Conservation (phyloP, 441 rosid species). For the Gossypium aridum region DNA sequence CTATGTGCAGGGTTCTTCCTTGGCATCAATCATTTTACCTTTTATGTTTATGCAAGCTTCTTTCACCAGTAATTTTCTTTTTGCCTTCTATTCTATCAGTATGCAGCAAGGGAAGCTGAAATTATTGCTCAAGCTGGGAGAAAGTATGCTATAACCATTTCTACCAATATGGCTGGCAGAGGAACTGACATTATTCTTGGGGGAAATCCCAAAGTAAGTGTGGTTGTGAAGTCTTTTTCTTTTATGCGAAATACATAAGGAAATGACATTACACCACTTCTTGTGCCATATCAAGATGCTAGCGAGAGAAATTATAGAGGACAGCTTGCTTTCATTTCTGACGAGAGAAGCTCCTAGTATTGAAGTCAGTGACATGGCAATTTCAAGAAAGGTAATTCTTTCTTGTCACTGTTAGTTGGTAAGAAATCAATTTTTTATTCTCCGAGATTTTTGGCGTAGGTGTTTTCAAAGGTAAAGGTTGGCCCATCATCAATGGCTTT, state of each 20-base stretch:
- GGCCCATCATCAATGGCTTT: slow-evolving; percentile 81
- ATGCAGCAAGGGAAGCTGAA: slow-evolving; percentile 96
- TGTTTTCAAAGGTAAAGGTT: slow-evolving; percentile 69
- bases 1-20: not conserved
- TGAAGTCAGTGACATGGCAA: slow-evolving; percentile 39
- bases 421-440: slow-evolving; percentile 13
- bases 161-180: slow-evolving; percentile 99
- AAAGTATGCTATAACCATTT: slow-evolving; percentile 86
- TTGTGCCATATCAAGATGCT: slow-evolving; percentile 52
- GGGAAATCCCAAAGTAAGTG: slow-evolving; percentile 85
- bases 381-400: slow-evolving; percentile 52
- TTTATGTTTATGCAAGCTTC: not conserved
- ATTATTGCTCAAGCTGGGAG: slow-evolving; percentile 92
- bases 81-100: slow-evolving; percentile 35
- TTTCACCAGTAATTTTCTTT: slow-evolving; percentile 11
- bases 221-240: slow-evolving; percentile 6
- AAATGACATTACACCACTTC: slow-evolving; percentile 2
- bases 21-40: not conserved
- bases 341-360: slow-evolving; percentile 51
- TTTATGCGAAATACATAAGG: not conserved
- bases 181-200: slow-evolving; percentile 96
- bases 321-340: slow-evolving; percentile 70
- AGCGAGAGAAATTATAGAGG: slow-evolving; percentile 84
- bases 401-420: slow-evolving; percentile 11
- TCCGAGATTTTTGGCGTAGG: slow-evolving; percentile 36